Evolutionary conservation across 192 early-diverging fungal species (phyloP).

Genomic region (Pecoramyces ruminantium): DNA sequence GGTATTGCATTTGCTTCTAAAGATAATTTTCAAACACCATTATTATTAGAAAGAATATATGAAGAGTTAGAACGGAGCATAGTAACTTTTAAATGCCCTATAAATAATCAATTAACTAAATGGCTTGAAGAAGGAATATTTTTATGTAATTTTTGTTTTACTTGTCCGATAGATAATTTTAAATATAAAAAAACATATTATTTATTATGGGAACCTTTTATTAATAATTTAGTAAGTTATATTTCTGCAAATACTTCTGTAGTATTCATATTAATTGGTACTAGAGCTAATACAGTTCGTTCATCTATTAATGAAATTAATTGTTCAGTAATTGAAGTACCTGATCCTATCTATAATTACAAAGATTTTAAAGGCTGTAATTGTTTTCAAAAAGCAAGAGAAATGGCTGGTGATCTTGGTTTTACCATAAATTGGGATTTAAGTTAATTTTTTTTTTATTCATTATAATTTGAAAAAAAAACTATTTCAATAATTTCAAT

Average conservation of each 20-base stretch:
- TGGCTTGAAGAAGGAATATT: no score
- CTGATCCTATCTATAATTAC: not conserved
- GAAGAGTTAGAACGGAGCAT: no score
- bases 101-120: no score
- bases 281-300: not conserved
- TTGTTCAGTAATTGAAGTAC: not conserved
- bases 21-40: no score
- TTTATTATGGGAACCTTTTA: not conserved
- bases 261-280: not conserved
- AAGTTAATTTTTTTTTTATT: no score
- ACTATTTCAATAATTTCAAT: no score
- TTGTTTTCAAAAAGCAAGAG: not conserved
- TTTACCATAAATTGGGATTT: not conserved
- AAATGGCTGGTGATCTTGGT: not conserved
- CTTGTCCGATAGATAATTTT: no score
- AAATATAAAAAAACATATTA: not conserved
- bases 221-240: not conserved
- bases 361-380: not conserved
- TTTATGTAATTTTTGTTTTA: no score
- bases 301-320: not conserved
- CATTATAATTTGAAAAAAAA: no score
- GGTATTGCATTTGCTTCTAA: no score
- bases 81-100: no score
- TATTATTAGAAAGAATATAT: no score
- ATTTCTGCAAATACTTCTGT: not conserved